These are phyloP conservation scores for Acanthamoeba triangularis DNA, from an alignment of 208 protist genomes.

Conservation along the genomic window DNA sequence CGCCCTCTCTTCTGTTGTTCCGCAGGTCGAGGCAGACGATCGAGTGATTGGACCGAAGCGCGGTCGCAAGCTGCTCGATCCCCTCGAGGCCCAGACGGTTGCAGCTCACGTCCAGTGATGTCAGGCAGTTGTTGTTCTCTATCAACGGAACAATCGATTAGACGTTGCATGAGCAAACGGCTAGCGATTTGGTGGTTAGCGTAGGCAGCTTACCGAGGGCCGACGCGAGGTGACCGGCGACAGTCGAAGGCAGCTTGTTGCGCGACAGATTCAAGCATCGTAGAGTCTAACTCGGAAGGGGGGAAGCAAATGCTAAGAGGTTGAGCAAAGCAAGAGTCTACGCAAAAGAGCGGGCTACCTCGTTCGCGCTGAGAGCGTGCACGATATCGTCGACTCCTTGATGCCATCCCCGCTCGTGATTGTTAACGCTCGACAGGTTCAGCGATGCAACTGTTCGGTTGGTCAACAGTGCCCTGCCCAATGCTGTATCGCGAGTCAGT, in stretches of 20 bases:
- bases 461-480: not conserved
- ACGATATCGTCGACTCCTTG: slow-evolving; percentile 43
- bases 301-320: not conserved
- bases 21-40: slow-evolving; percentile 24
- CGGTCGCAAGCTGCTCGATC: not conserved
- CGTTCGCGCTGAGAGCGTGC: not conserved
- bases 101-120: slow-evolving; percentile 24
- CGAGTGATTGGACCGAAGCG: slow-evolving; percentile 39
- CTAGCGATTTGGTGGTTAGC: not conserved
- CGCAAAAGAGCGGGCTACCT: not conserved
- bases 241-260: slow-evolving; percentile 38
- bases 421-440: slow-evolving; percentile 43
- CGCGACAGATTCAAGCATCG: not conserved
- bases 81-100: slow-evolving; percentile 41
- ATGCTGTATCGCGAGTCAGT: not conserved
- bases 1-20: not conserved
- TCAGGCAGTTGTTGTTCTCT: slow-evolving; percentile 43
- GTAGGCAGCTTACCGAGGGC: slow-evolving; percentile 6
- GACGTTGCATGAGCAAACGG: not conserved
- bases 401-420: slow-evolving; percentile 44
- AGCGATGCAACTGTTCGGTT: slow-evolving; percentile 24
- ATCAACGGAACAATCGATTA: not conserved
- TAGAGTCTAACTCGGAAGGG: not conserved
- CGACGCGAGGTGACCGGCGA: not conserved
- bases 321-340: not conserved